Evolutionary conservation across 495 filamentous ascomycete species (phyloP).

Genomic region (Diplogelasinospora grovesii): DNA sequence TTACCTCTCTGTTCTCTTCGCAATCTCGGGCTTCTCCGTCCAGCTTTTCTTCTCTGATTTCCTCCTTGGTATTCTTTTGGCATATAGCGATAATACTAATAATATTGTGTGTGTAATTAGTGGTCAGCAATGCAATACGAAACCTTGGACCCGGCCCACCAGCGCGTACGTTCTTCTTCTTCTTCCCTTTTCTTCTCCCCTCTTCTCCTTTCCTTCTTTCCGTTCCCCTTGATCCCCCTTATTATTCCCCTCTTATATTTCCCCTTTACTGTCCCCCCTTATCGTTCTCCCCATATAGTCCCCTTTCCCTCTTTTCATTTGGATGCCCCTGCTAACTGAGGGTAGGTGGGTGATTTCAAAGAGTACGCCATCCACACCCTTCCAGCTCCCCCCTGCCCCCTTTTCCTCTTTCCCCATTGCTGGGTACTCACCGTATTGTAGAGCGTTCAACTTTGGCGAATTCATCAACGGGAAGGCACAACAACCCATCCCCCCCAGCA

Average conservation of each 20-base stretch:
- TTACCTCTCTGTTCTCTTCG: too few relatives aligned
- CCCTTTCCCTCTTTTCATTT: too few relatives aligned
- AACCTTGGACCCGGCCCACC: slow-evolving; percentile 75
- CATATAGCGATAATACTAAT: not conserved
- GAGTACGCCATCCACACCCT: slow-evolving; percentile 51
- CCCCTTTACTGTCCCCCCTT: too few relatives aligned
- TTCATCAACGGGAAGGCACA: slow-evolving; percentile 65
- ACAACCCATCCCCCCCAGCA: slow-evolving; percentile 66
- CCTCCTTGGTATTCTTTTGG: too few relatives aligned
- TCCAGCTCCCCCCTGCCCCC: not conserved
- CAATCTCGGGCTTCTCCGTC: too few relatives aligned
- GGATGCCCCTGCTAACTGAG: slow-evolving; percentile 8
- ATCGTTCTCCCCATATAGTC: too few relatives aligned
- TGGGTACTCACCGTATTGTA: slow-evolving; percentile 28
- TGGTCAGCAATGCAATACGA: slow-evolving; percentile 89
- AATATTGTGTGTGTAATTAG: slow-evolving; percentile 1
- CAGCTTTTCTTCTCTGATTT: too few relatives aligned
- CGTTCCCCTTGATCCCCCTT: too few relatives aligned
- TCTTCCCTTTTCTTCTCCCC: too few relatives aligned
- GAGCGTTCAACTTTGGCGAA: slow-evolving; percentile 88
- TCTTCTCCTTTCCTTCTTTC: too few relatives aligned
- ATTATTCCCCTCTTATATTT: too few relatives aligned
- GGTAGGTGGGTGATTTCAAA: slow-evolving; percentile 91
- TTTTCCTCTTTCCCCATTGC: not conserved
- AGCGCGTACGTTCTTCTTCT: slow-evolving; percentile 51